phyloP scores from a whole-genome alignment of 225 moss, liverwort and hornwort genomes.

The Antitrichia curtipendula region DNA sequence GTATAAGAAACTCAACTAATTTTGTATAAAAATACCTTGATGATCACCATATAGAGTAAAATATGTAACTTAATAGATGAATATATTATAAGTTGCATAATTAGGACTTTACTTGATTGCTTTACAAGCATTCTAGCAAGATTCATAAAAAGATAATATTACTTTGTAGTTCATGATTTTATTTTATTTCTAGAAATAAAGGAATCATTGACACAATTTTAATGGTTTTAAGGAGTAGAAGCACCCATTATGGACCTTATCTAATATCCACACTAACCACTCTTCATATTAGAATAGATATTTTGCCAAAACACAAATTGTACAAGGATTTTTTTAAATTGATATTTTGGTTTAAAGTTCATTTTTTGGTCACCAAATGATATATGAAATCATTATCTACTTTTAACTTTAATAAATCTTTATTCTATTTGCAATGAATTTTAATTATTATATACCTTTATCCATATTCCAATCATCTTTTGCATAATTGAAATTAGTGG shows the following conservation, averaged over 20 bases:
- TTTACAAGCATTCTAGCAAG: not conserved
- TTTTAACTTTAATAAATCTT: not conserved
- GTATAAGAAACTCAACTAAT: not conserved
- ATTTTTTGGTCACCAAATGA: not conserved
- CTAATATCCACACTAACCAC: not conserved
- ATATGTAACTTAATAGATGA: no score
- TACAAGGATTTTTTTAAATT: not conserved
- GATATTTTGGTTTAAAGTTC: not conserved
- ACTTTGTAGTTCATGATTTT: not conserved
- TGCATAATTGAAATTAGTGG: not conserved
- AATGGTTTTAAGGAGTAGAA: not conserved
- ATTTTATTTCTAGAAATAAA: not conserved
- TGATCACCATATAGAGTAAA: not conserved
- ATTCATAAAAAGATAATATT: not conserved
- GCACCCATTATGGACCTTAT: not conserved
- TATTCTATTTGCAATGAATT: not conserved
- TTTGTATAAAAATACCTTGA: not conserved
- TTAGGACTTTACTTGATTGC: not conserved
- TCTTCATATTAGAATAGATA: not conserved
- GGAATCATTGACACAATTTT: not conserved
- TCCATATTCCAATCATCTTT: not conserved
- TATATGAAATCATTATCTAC: not conserved
- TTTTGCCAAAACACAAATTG: not conserved
- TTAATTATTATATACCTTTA: not conserved
- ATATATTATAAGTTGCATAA: not conserved